Evolutionary conservation across 1,284 basidiomycete species (phyloP), one percentile per base, ranked within the genome.

Genomic region (Trametes polyzona): DNA sequence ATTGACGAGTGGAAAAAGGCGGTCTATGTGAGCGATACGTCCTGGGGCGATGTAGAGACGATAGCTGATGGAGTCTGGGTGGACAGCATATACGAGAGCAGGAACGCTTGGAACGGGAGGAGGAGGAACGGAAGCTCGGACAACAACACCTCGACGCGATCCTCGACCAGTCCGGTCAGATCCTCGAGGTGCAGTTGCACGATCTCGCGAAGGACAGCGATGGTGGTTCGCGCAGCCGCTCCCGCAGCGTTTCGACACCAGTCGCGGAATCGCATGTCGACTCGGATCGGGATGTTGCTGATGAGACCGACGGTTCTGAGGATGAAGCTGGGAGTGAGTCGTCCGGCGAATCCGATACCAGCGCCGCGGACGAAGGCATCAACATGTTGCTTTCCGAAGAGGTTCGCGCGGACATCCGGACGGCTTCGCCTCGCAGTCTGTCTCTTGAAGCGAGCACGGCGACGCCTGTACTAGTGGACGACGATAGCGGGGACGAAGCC

Each of bases 141-240:
- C 90, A 91, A 59, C 87, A 90, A 64, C 95, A 97, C 74, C 80
- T 98, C 24, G 92, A 95, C 71, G 92, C 89, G 3, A 94, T 98
- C 64, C 78, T 98, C 35, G 86, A 95, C 71, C 90, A 96, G 67
- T 96, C 94, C 39, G 92, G 92, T 0, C 87, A 90, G 50, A 86
- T 97, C 65, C 78, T 98, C 56, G 88, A 92, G 68, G 90, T 91
- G 7, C 95, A 96, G 67, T 86, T 91, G 39, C 79, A 83, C 1
- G 89, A 90, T 65, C 74, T 95, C 78, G 78, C 55, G 75, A 41
- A 30, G 24, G 53, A 48, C 21, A 29, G 39, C 24, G 46, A 48
- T 1, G 76, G 9, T 76, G 79, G 47, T 11, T 76, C 75, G 14
- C 74, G 77, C 21, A 88, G 84, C 66, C 79, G 83, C 16, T 86